Base-by-base conservation (phyloP, 805 yeast genomes). In the Candida nonsorbophila region DNA sequence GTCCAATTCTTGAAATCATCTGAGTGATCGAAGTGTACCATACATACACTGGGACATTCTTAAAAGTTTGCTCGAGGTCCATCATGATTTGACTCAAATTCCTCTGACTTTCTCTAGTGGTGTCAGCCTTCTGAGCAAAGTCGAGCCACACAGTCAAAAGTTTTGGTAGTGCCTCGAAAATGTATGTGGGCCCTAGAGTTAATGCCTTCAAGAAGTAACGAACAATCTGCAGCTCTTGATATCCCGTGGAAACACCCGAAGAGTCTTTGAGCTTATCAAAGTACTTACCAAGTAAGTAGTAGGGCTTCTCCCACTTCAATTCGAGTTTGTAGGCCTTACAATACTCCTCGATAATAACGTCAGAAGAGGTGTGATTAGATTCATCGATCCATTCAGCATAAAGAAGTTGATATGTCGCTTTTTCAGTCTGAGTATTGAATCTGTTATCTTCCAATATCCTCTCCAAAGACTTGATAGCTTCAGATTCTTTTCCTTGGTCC, bases 111-210 rank as follows among this genome's bases (percentile, higher is more conserved):
- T 59, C 65, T 30, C 40, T 44, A 4, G 47, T 33, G 11, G 37
- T 42, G 7, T 36, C 35, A 5, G 43, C 34, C 16, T 34, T 40
- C 25, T 63, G 67, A 1, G 70, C 76, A 51, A 80, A 83, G 43
- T 88, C 95, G 14, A 92, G 61, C 98, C 98, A 92, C 6, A 84
- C 69, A 0, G 95, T 86, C 4, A 88, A 70, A n/a, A 85, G 72
- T 45, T 86, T 87, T 0, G 98, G 97, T 13, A 92, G 58, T 0
- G 90, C 81, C 54, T 92, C 97, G 47, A 77, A 77, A 2, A 84
- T 70, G 45, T 77, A 81, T 20, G 73, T 68, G 3, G 78, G 67
- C 1, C 92, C 86, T 22, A 67, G 62, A 7, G 69, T 66, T 15
- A 84, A 65, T 0, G 90, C 74, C 18, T 71, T 65, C 18, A 77